phyloP scores from a whole-genome alignment of 2,329 filamentous ascomycete species.

The Ascochyta clinopodiicola region DNA sequence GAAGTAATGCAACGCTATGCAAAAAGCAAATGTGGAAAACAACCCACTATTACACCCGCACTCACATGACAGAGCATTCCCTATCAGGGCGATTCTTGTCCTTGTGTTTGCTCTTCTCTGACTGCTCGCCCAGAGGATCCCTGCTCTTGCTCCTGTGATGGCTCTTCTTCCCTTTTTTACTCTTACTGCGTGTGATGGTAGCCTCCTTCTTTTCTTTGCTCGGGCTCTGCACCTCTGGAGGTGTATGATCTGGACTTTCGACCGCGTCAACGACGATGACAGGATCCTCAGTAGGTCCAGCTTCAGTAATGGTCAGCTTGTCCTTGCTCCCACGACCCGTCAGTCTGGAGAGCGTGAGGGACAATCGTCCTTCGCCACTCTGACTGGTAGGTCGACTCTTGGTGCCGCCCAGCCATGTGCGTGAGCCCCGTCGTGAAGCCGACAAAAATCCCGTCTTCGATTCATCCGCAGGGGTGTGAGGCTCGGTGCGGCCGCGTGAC shows the following conservation, averaged over 20 bases:
- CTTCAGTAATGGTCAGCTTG: constrained; percentile 43
- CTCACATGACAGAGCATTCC: constrained; percentile 55
- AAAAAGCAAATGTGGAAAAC: background rate
- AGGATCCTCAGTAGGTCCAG: constrained; percentile 30
- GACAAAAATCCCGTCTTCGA: constrained; percentile 42
- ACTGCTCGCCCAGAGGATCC: constrained; percentile 41
- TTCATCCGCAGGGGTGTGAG: constrained; percentile 54
- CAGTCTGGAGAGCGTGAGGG: constrained; percentile 49
- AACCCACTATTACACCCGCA: background rate
- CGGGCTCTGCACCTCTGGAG: constrained; percentile 18
- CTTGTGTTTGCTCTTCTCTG: constrained; percentile 38
- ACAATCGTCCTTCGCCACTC: constrained; percentile 50
- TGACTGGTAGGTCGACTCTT: constrained; percentile 54
- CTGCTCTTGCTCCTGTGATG: constrained; percentile 50
- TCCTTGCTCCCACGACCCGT: constrained; percentile 52
- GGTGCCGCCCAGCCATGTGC: constrained; percentile 37
- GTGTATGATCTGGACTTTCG: constrained; percentile 7
- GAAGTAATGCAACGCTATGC: constrained; percentile 8
- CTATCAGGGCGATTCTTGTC: constrained; percentile 48
- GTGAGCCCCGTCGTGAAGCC: constrained; percentile 42
- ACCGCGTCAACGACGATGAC: constrained; percentile 37
- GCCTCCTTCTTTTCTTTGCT: constrained; percentile 34
- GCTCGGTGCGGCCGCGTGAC: constrained; percentile 41
- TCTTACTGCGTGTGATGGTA: constrained; percentile 36
- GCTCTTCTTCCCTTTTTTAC: constrained; percentile 40